Evolutionary conservation across 805 yeast species (phyloP).

Genomic region (Candida palmyrensis): DNA sequence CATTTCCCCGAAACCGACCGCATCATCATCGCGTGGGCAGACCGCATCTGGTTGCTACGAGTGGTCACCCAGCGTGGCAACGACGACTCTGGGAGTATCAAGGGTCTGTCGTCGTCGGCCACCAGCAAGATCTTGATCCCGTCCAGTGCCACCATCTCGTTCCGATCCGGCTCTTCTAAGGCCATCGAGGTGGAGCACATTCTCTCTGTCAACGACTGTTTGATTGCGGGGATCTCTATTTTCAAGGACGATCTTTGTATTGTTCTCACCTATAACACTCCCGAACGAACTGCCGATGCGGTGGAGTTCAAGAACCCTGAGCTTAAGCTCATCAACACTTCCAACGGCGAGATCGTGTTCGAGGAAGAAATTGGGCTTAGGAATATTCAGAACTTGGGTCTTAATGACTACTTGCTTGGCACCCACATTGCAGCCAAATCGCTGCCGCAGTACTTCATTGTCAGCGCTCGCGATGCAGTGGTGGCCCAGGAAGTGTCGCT

Average conservation of each 20-base stretch:
- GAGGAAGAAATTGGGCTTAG: constrained; percentile 74
- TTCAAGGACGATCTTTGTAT: constrained; percentile 68
- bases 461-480: constrained; percentile 80
- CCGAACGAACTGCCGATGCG: constrained; percentile 15
- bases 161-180: constrained; percentile 40
- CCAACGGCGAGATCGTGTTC: constrained; percentile 65
- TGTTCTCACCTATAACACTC: constrained; percentile 48
- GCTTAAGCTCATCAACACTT: constrained; percentile 58
- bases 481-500: constrained; percentile 67
- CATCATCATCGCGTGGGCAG: constrained; percentile 78
- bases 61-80: constrained; percentile 19
- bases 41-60: constrained; percentile 66
- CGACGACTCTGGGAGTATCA: constrained; percentile 9
- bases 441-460: constrained; percentile 51
- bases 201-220: constrained; percentile 42
- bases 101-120: constrained; percentile 15
- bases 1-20: constrained; percentile 61
- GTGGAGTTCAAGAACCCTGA: constrained; percentile 57
- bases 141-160: constrained; percentile 49
- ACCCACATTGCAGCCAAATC: constrained; percentile 38
- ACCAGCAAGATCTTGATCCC: constrained; percentile 38
- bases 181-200: constrained; percentile 42
- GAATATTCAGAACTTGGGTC: constrained; percentile 53
- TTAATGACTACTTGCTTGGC: constrained; percentile 75
- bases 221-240: constrained; percentile 76